Evolutionary conservation across 2,329 filamentous ascomycete species (phyloP).

Genomic region (Acrocalymma vagum): DNA sequence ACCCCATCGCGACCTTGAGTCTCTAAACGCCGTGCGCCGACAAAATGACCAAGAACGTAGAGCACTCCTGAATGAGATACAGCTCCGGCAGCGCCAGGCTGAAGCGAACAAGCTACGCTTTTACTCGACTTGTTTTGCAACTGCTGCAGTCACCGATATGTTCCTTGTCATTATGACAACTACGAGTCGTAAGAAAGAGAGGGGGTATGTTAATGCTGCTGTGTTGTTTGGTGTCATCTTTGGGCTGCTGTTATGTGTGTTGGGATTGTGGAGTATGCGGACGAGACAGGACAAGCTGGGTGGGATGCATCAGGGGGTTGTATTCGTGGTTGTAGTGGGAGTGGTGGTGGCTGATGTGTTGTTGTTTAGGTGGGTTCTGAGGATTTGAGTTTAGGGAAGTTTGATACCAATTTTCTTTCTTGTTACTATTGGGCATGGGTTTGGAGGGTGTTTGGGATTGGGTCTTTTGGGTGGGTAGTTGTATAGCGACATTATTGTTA

Average conservation of each 20-base stretch:
- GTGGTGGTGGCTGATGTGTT: slow-evolving; percentile 39
- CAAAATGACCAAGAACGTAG: slow-evolving; percentile 53
- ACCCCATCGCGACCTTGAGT: slow-evolving; percentile 53
- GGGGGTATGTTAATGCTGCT: slow-evolving; percentile 76
- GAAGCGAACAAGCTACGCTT: slow-evolving; percentile 46
- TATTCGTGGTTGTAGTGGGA: slow-evolving; percentile 32
- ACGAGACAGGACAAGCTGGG: slow-evolving; percentile 37
- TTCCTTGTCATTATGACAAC: slow-evolving; percentile 72
- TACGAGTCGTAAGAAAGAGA: slow-evolving; percentile 73
- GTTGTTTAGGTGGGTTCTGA: slow-evolving; percentile 39
- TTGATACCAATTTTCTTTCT: too few species aligned
- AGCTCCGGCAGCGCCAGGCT: slow-evolving; percentile 39
- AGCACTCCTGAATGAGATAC: slow-evolving; percentile 48
- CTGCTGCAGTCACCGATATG: slow-evolving; percentile 69
- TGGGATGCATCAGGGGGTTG: slow-evolving; percentile 39
- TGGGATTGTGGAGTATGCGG: slow-evolving; percentile 42
- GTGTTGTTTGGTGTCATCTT: slow-evolving; percentile 74
- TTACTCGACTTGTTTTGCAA: slow-evolving; percentile 62
- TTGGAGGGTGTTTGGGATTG: too few species aligned
- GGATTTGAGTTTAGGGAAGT: too few species aligned
- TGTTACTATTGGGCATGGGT: too few species aligned
- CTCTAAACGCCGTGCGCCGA: slow-evolving; percentile 15
- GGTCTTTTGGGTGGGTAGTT: too few species aligned
- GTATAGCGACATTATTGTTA: too few species aligned
- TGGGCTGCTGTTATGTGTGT: slow-evolving; percentile 59